Conservation (phyloP, 164 flowering plant species). For the Saururus chinensis region DNA sequence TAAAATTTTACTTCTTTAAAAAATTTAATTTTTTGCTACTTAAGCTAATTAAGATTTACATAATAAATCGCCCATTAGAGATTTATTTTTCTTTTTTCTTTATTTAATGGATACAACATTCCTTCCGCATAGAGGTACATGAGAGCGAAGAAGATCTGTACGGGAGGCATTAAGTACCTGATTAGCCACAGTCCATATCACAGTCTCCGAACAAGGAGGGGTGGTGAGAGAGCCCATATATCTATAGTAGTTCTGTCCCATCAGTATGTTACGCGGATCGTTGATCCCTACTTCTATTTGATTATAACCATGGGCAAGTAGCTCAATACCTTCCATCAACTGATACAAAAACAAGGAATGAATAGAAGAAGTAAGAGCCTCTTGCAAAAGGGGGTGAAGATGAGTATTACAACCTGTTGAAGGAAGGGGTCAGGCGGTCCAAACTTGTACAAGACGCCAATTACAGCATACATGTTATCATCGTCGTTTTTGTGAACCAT, state of each 20-base stretch:
- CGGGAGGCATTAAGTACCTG: not conserved
- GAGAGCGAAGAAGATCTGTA: no score
- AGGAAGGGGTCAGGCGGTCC: not conserved
- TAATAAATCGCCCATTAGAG: no score
- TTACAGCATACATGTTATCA: not conserved
- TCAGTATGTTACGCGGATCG: not conserved
- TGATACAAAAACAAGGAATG: not conserved
- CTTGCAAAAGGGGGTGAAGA: not conserved
- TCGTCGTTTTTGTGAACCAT: not conserved
- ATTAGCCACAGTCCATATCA: not conserved
- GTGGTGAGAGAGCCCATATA: not conserved
- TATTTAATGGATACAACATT: no score
- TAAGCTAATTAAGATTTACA: no score
- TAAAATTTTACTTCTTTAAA: no score
- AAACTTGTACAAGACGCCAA: not conserved
- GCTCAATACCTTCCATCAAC: not conserved
- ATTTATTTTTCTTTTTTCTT: no score
- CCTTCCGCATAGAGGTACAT: no score
- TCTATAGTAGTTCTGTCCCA: not conserved
- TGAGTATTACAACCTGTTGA: not conserved
- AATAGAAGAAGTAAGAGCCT: not conserved
- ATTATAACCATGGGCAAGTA: not conserved
- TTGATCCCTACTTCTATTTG: not conserved
- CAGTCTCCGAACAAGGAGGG: not conserved
- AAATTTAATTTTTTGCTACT: no score